Base-by-base conservation (phyloP, 2,329 filamentous ascomycete genomes). In the Thyridium curvatum region DNA sequence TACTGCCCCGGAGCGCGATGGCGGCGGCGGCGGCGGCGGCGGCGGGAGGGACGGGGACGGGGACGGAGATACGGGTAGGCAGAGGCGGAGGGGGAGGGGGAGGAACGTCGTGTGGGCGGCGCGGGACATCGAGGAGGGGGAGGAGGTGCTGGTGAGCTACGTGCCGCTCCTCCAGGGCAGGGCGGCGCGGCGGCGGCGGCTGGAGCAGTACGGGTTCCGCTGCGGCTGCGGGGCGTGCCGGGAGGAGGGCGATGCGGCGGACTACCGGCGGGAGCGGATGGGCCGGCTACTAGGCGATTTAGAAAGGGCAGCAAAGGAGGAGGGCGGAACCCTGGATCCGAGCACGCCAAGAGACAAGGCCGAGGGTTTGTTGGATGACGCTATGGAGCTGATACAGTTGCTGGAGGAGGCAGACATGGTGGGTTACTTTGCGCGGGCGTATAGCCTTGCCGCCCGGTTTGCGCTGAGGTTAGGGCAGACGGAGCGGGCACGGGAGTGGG, bases 91-190 rank as follows among this genome's bases (percentile, higher is more conserved):
- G 29, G 60, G 62, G 35, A 43, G 52, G 4, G 56, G 55, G 31
- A 43, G 49, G 7, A 52, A 58, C 18, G 50, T 65, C 26, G 21
- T 26, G 21, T 26, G 21, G 30, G 47, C 54, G 1, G 58, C 58
- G 36, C 48, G 50, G 5, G 52, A 59, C 18, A 54, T 67, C 21
- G 33, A 40, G 6, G 43, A 41, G 2, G 62, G 58, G 7, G 59
- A 62, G 12, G 59, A 67, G 49, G 49, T 66, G 18, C 57, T 58
- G 0, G 35, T 63, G 2, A 56, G 53, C 0, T 66, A 65, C 47
- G 54, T 57, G 41, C 58, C 62, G 37, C 53, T 57, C 45, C 52
- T 52, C 5, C 48, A 56, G 14, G 48, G 55, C 18, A 54, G 54
- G 40, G 41, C 45, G 6, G 41, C 52, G 8, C 50, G 63, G 1